phyloP scores from a whole-genome alignment of 2,329 filamentous ascomycete species.

The Trichoderma lentiforme region DNA sequence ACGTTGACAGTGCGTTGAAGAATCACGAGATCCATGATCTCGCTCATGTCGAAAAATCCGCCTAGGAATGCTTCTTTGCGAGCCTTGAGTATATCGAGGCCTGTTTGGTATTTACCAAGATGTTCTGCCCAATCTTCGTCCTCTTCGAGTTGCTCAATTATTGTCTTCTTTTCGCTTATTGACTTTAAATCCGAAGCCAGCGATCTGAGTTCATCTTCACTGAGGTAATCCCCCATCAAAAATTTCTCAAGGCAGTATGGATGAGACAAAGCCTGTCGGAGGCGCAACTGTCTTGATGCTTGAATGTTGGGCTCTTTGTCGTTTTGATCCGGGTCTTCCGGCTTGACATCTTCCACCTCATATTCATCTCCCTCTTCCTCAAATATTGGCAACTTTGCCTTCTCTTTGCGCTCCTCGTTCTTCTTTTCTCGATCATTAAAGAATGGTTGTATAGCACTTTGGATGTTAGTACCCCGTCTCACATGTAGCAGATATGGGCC shows the following conservation, averaged over 20 bases:
- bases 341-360: background rate
- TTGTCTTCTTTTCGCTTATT: background rate
- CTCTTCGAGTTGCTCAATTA: slow-evolving; percentile 15
- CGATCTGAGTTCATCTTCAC: background rate
- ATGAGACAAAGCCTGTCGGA: slow-evolving; percentile 29
- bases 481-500: background rate
- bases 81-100: slow-evolving; percentile 17
- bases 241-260: slow-evolving; percentile 28
- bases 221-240: slow-evolving; percentile 9
- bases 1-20: slow-evolving; percentile 14
- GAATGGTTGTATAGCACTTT: background rate
- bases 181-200: background rate
- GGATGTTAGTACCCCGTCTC: background rate
- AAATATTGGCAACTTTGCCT: slow-evolving; percentile 22
- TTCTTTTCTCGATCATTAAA: background rate
- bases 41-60: slow-evolving; percentile 20
- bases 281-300: background rate
- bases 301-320: background rate
- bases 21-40: slow-evolving; percentile 19
- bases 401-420: background rate
- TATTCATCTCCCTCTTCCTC: background rate
- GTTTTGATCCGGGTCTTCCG: background rate
- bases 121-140: background rate
- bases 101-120: slow-evolving; percentile 18
- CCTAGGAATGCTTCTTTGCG: slow-evolving; percentile 21